phyloP scores from a whole-genome alignment of 140 eudicot genomes.

The Anethum foeniculum region DNA sequence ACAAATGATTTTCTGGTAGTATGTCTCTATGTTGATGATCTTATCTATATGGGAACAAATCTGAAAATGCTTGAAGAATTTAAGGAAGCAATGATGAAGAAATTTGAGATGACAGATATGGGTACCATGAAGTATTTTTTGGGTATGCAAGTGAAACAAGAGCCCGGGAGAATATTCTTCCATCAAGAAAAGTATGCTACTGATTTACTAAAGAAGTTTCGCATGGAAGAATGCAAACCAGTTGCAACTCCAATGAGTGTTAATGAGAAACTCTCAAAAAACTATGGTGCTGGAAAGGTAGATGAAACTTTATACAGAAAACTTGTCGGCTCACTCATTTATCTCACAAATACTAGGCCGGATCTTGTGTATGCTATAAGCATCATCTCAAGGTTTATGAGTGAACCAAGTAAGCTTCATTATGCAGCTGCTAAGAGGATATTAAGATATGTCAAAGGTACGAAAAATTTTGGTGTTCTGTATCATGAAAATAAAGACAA shows the following conservation, averaged over 20 bases:
- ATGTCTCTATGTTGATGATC: conserved; percentile 24
- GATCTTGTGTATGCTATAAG: background rate
- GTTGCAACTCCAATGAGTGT: background rate
- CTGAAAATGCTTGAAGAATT: background rate
- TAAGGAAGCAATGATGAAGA: no score
- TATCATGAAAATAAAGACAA: no score
- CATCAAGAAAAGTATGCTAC: background rate
- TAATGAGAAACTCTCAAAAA: background rate
- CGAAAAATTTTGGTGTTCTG: no score
- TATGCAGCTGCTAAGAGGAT: no score
- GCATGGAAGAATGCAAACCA: background rate
- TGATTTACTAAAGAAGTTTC: background rate
- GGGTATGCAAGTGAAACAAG: background rate
- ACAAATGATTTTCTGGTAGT: conserved; percentile 7
- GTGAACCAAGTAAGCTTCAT: no score
- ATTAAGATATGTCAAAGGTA: no score
- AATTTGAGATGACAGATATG: background rate
- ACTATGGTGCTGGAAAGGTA: background rate
- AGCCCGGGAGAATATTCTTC: background rate
- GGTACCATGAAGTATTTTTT: background rate
- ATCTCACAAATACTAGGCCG: background rate
- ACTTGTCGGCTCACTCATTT: no score
- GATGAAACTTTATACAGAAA: background rate
- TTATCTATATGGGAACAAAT: conserved; percentile 15
- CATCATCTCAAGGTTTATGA: background rate